Percentiles rank a stretch among this genome's conserved stretches.
Conservation (phyloP, 73 alveolate species). For the Symbiodinium pilosum region DNA sequence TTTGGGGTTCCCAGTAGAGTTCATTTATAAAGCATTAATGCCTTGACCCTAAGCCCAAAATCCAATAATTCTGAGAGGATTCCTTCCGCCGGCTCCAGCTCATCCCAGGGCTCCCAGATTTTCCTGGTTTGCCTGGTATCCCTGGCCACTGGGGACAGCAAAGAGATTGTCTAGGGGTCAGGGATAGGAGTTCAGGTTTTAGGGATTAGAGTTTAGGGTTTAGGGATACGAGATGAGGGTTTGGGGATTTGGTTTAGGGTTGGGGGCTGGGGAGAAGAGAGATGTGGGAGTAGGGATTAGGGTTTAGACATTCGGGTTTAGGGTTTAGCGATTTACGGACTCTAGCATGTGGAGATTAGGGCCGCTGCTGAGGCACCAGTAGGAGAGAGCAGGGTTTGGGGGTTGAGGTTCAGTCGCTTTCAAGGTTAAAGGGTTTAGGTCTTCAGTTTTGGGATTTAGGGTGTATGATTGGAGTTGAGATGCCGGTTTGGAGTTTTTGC, state of each 20-base stretch:
- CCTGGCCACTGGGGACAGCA: not conserved
- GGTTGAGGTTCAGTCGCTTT: too few species aligned
- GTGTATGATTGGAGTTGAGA: too few species aligned
- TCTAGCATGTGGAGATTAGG: not conserved
- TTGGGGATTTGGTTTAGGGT: not conserved
- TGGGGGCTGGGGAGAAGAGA: not conserved
- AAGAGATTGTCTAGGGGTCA: not conserved
- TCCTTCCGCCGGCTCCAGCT: slow-evolving; percentile 69
- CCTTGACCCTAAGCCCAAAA: not conserved
- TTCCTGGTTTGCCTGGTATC: slow-evolving; percentile 44
- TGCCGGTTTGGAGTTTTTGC: too few species aligned
- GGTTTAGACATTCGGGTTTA: not conserved
- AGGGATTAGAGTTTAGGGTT: not conserved
- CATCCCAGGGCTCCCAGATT: slow-evolving; percentile 44
- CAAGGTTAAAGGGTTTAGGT: too few species aligned
- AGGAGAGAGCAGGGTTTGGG: not conserved
- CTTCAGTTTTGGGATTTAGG: too few species aligned
- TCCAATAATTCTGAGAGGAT: not conserved
- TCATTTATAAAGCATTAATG: too few species aligned
- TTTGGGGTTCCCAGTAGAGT: too few species aligned
- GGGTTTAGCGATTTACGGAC: not conserved
- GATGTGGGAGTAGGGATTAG: not conserved
- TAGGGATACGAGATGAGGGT: not conserved
- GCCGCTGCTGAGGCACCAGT: not conserved
- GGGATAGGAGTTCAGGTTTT: not conserved